Base-by-base conservation (phyloP, 1,139 yeast species). In the Taphrina confusa region DNA sequence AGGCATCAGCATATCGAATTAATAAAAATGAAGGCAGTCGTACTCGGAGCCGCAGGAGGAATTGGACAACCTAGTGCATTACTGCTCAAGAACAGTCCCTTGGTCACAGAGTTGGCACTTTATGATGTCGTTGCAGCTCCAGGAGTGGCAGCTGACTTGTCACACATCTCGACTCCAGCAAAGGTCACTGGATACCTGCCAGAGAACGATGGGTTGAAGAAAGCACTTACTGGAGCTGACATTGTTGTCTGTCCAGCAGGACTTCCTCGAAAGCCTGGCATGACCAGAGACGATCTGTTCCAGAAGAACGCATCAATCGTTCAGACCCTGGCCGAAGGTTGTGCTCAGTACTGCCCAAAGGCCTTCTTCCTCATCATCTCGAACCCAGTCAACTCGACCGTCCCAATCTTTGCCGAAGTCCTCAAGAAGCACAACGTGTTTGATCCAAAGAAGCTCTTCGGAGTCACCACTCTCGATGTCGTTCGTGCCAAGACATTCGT, bases 311-410 rank as follows among this genome's bases (percentile, higher is more conserved):
- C 98, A 57, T 86, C 95, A 57, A 92, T 92, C 73, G 95, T 92
- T 67, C 85, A 92, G 74, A 95, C 86, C 72, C 81, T 92, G 73
- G 95, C 96, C 68, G 81, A 85, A 74, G 91, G 95, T 40, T 83
- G 86, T 69, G 96, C 96, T 67, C 88, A 85, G 70, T 76, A 80
- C 73, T 81, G 89, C 69, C 97, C 97, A 71, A 82, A 87, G 69
- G 97, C 97, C 45, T 84, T 90, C 66, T 80, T 91, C 62, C 82
- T 84, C 71, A 83, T 92, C 73, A 90, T 92, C 72, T 87, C 97
- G 66, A 92, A 92, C 84, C 97, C 97, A 44, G 97, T 92, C 74
- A 92, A 92, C 83, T 90, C 97, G 57, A 91, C 97, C 56, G 98
- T 92, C 47, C 97, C 98, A 73, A 91, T 92, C 76, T 97, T 91